These are phyloP conservation scores for Xylaria multiplex DNA, from an alignment of 2,329 filamentous ascomycete species.

Conservation along the genomic window DNA sequence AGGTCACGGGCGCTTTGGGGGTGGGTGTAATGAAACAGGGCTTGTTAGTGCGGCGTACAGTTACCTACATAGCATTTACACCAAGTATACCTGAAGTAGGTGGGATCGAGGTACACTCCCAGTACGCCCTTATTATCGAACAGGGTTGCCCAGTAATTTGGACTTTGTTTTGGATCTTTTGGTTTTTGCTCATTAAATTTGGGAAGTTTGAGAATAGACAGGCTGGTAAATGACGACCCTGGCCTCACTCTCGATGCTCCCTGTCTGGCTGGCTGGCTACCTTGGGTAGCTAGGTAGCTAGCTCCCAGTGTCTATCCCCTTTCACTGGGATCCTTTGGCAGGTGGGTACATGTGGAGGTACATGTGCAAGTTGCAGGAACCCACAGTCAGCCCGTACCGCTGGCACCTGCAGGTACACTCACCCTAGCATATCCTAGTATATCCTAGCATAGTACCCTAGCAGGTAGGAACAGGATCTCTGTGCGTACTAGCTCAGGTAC, in stretches of 20 bases:
- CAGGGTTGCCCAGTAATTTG: conserved; percentile 32
- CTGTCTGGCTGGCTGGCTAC: conserved; percentile 8
- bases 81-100: no score
- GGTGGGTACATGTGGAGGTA: conserved; percentile 35
- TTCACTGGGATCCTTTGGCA: conserved; percentile 30
- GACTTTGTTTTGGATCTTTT: conserved; percentile 27
- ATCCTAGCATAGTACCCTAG: no score
- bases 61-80: neutral
- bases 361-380: conserved; percentile 35
- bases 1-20: no score
- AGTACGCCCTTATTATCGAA: neutral
- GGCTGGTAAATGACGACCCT: conserved; percentile 43
- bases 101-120: neutral
- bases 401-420: conserved; percentile 38
- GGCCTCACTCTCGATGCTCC: conserved; percentile 31
- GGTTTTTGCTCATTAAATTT: conserved; percentile 32
- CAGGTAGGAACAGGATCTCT: conserved; percentile 29
- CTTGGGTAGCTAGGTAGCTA: neutral
- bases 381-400: conserved; percentile 40
- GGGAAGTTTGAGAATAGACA: conserved; percentile 36
- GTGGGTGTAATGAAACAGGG: conserved; percentile 9
- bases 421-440: conserved; percentile 14
- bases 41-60: neutral
- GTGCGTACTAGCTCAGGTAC: conserved; percentile 28
- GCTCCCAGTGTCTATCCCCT: conserved; percentile 20